Evolutionary conservation across 2,329 filamentous ascomycete genomes (phyloP), one percentile per base, ranked within the genome.

Genomic region (Penicillium sp.): DNA sequence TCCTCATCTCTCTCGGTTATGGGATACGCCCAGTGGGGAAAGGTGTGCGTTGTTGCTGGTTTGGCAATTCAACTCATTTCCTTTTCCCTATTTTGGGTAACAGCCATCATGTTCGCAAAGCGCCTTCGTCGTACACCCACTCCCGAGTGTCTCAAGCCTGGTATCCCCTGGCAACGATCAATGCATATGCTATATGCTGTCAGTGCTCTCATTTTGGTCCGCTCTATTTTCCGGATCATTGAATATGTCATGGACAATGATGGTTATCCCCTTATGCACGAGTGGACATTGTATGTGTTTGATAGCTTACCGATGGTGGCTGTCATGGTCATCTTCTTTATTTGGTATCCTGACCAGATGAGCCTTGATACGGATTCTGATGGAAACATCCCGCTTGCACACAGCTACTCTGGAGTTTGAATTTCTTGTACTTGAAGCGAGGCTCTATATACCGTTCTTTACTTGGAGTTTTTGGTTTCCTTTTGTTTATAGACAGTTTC

Each of bases 141-240:
- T 6, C 21, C 19, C 17, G 31, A 52, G 19, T 61, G 51, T 38
- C 25, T 61, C 39, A 21, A 33, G 23, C 44, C 45, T 0, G 36
- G 49, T 4, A 43, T 63, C 13, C 52, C 49, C 3, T 68, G 61
- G 62, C 55, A 57, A 43, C 52, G 44, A 10, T 48, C 57, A n/a
- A 51, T 68, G 44, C 47, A 61, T 27, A 63, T 60, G 50, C 63
- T 69, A 2, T 67, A 67, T 57, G 59, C 53, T 17, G 61, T 65
- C 29, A 68, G 63, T 53, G 45, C 45, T 0, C 68, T 78, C 33
- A 77, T 82, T 29, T 70, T 79, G 56, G 62, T 78, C 3, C 72
- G 81, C 12, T 79, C 76, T 5, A 57, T 81, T 7, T 81, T 78
- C 60, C 76, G 81, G 17, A 72, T 81, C 2, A 64, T 82, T n/a